Percentiles rank a stretch among this genome's conserved stretches.
Evolutionary conservation across 2,329 filamentous ascomycete genomes (phyloP).

Genomic region (Pyrenophora seminiperda): DNA sequence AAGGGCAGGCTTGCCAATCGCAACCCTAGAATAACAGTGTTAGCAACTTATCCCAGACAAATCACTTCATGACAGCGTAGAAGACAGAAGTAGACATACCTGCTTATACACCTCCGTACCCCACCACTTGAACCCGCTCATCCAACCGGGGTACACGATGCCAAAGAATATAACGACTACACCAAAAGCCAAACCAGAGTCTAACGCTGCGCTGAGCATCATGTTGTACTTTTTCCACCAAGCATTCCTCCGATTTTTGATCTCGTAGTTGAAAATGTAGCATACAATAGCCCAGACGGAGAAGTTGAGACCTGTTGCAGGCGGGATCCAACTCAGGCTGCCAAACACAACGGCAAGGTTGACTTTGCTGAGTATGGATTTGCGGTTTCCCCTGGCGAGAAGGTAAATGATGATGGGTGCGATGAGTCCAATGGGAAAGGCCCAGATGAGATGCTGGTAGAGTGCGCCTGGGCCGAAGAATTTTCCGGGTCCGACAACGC

Average conservation of each 20-base stretch:
- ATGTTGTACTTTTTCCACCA: conserved; percentile 96
- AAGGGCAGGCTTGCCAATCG: conserved; percentile 82
- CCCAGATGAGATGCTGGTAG: conserved; percentile 79
- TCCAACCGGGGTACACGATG: conserved; percentile 79
- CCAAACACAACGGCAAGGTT: conserved; percentile 85
- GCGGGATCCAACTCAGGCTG: conserved; percentile 83
- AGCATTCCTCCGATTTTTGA: conserved; percentile 69
- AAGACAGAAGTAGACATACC: conserved; percentile 35
- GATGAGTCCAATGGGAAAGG: conserved; percentile 76
- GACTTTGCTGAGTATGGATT: conserved; percentile 72
- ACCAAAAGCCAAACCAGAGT: conserved; percentile 80
- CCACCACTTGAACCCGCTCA: conserved; percentile 81
- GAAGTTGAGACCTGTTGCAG: conserved; percentile 82
- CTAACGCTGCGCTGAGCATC: conserved; percentile 81
- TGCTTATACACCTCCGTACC: conserved; percentile 84
- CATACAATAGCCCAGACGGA: conserved; percentile 85
- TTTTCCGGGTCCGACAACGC: conserved; percentile 79
- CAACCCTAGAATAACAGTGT: conserved; percentile 60
- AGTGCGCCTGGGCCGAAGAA: conserved; percentile 80
- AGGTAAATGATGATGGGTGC: conserved; percentile 77
- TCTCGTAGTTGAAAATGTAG: conserved; percentile 79
- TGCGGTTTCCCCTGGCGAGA: conserved; percentile 62
- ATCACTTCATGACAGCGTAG: no score
- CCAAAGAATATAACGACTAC: conserved; percentile 85
- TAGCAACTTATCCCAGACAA: conserved; percentile 4